Conservation (phyloP, 192 early-diverging fungal species). For the Rhizophlyctis rosea region DNA sequence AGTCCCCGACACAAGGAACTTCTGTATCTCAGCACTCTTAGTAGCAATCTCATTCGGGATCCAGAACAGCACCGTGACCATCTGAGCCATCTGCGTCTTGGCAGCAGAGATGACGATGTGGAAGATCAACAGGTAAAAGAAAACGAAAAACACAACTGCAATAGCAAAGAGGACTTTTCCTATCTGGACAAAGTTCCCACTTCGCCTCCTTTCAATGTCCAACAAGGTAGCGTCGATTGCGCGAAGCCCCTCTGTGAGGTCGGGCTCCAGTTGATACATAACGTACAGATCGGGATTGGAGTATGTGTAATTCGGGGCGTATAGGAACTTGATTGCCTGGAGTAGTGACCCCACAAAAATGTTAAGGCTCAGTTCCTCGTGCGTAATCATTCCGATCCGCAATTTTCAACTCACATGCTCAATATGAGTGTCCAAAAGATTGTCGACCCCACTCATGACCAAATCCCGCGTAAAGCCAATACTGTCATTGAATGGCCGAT, state of each 20-base stretch:
- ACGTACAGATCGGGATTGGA: slow-evolving; percentile 8
- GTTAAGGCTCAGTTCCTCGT: not conserved
- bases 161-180: slow-evolving; percentile 6
- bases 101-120: not conserved
- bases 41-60: slow-evolving; percentile 8
- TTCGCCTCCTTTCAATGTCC: not conserved
- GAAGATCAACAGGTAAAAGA: slow-evolving; percentile 5
- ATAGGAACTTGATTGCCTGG: slow-evolving; percentile 1
- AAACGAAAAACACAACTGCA: slow-evolving; percentile 5
- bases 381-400: not conserved
- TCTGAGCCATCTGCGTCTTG: not conserved
- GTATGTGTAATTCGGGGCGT: slow-evolving; percentile 1
- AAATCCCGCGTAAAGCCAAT: slow-evolving; percentile 1
- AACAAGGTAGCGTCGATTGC: slow-evolving; percentile 4
- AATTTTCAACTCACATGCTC: slow-evolving; percentile 1
- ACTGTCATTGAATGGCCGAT: slow-evolving; percentile 3
- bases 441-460: not conserved
- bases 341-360: not conserved
- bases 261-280: slow-evolving; percentile 4
- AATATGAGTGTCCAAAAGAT: not conserved
- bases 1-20: slow-evolving; percentile 3
- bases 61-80: slow-evolving; percentile 3
- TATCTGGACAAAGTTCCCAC: not conserved
- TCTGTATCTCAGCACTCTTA: not conserved
- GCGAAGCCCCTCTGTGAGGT: slow-evolving; percentile 9